phyloP scores from a whole-genome alignment of 352 stramenopile species.

The Globisporangium nunn region DNA sequence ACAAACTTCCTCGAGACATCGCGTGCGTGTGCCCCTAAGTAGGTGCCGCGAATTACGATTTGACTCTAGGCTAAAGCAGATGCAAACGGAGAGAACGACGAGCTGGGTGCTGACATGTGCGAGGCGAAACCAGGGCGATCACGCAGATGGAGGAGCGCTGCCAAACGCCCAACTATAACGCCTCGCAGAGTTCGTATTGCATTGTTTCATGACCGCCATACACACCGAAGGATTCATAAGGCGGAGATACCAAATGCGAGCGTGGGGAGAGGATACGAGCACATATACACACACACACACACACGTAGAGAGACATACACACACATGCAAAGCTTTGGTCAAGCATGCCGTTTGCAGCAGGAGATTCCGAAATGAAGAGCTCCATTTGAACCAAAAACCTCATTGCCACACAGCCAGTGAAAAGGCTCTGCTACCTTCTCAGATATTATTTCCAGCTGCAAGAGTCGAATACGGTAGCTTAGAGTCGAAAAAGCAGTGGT shows the following conservation, averaged over 20 bases:
- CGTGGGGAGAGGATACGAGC: background rate
- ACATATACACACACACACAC: slow-evolving; percentile 4
- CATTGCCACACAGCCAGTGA: too few relatives aligned
- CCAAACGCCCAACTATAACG: slow-evolving; percentile 76
- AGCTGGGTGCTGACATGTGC: slow-evolving; percentile 29
- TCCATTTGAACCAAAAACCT: too few relatives aligned
- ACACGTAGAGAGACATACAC: background rate
- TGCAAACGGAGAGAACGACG: background rate
- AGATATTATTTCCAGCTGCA: background rate
- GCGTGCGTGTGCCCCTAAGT: too few relatives aligned
- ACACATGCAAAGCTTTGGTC: background rate
- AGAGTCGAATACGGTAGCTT: background rate
- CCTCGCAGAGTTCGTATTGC: slow-evolving; percentile 45
- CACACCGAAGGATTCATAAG: slow-evolving; percentile 61
- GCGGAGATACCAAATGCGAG: slow-evolving; percentile 86
- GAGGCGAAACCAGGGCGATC: slow-evolving; percentile 66
- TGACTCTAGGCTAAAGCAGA: background rate
- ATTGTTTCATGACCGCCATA: slow-evolving; percentile 83
- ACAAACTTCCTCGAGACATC: too few relatives aligned
- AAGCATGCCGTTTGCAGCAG: too few relatives aligned
- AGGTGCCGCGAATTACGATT: too few relatives aligned
- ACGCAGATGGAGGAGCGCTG: slow-evolving; percentile 60
- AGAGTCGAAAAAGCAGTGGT: background rate
- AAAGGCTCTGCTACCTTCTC: too few relatives aligned
- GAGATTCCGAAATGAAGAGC: too few relatives aligned